phyloP scores from a whole-genome alignment of 495 filamentous ascomycete species.

The Xylaria bambusicola region DNA sequence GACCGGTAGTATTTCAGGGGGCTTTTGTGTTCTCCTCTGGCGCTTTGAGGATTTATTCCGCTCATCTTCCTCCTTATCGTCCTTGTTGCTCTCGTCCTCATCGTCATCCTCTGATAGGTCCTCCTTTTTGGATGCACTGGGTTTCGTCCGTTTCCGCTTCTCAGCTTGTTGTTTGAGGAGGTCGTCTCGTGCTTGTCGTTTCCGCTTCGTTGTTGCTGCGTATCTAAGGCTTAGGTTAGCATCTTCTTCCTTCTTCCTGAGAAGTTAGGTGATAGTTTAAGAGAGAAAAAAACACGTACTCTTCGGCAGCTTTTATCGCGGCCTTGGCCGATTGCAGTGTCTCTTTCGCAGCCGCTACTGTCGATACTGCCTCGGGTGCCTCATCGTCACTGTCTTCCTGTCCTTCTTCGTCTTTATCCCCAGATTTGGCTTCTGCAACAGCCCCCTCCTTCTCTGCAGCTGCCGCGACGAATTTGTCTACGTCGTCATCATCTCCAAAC shows the following conservation, averaged over 20 bases:
- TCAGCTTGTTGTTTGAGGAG: constrained; percentile 48
- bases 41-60: constrained; percentile 21
- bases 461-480: constrained; percentile 34
- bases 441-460: constrained; percentile 20
- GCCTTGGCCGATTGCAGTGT: constrained; percentile 37
- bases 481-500: constrained; percentile 36
- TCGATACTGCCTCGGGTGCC: constrained; percentile 49
- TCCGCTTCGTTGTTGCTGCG: constrained; percentile 44
- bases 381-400: constrained; percentile 41
- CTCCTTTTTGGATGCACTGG: constrained; percentile 13
- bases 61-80: constrained; percentile 21
- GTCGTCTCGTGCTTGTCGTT: constrained; percentile 48
- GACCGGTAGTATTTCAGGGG: constrained; percentile 45
- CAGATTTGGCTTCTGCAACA: background rate
- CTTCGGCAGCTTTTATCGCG: constrained; percentile 43
- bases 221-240: constrained; percentile 32
- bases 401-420: constrained; percentile 24
- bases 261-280: background rate
- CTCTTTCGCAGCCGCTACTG: constrained; percentile 38
- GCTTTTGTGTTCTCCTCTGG: constrained; percentile 14
- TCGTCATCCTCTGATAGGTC: constrained; percentile 10
- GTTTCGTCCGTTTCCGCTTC: constrained; percentile 36
- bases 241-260: background rate
- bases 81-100: too few relatives aligned
- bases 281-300: constrained; percentile 29